Evolutionary conservation across 2,329 filamentous ascomycete species (phyloP), one percentile per base, ranked within the genome.

Genomic region (Trichoderma aggressivum): DNA sequence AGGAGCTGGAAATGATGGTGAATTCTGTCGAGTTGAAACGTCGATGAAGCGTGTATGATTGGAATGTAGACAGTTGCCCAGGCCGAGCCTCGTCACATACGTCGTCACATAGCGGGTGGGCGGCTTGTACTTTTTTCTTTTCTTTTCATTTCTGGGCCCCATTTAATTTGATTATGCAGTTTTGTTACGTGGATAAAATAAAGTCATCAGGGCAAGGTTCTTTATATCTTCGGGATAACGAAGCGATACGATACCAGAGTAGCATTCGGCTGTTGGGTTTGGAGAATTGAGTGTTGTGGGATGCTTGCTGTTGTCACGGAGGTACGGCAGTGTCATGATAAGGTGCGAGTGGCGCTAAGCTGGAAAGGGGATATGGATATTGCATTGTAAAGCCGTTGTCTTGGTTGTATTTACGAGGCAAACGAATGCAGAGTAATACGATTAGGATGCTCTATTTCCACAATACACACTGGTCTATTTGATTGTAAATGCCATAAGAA

Each of bases 81-180:
- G 64, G 24, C 53, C 8, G 34, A 67, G 53, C 64, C 50, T 60
- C 55, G 36, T 50, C 36, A 50, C 65, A 60, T 68, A 68, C 65
- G 55, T 68, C 65, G 65, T 47, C 36, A 34, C 55, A 59, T 50
- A 60, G n/a, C 55, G 55, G 26, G 28, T 26, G 16, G 28, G n/a
- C 7, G 24, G 28, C 55, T 16, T 60, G 26, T 18, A 50, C 11
- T 43, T 11, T 4, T 12, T 14, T 5, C 26, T 39, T 28, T 26
- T 6, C 36, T 28, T 5, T 8, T 11, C n/a, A n/a, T 47, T 7
- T 32, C 47, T 8, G 1, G 10, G 34, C 24, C 7, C 11, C 53
- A 36, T 21, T 16, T 43, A 30, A 43, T 21, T 16, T 43, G 24
- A 43, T 43, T 56, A 1, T 7, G 24, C 11, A 6, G 11, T 18